These are phyloP conservation scores for Mucor ambiguus DNA, from an alignment of 371 early-diverging fungal species.

Conservation along the genomic window DNA sequence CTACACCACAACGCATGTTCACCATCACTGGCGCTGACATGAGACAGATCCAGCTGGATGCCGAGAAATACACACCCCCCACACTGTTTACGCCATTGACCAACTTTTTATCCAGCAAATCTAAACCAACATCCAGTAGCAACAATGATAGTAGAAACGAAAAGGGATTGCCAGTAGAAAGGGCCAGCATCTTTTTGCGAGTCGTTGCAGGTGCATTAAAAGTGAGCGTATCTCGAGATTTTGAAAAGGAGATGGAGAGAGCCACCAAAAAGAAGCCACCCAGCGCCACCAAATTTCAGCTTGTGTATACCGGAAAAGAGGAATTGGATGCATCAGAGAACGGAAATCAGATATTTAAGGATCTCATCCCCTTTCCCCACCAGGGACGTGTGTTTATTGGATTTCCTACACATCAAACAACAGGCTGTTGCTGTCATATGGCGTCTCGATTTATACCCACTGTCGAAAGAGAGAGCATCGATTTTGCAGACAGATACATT, in stretches of 20 bases:
- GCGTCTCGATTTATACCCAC: conserved; percentile 91
- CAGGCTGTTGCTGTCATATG: conserved; percentile 83
- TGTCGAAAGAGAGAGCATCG: conserved; percentile 88
- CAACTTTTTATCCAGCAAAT: conserved; percentile 27
- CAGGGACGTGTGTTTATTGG: conserved; percentile 92
- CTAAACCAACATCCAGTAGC: conserved; percentile 15
- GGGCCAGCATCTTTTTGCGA: conserved; percentile 70
- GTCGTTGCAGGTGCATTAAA: conserved; percentile 68
- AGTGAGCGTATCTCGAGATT: conserved; percentile 57
- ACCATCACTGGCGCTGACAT: conserved; percentile 61
- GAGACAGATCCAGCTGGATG: conserved; percentile 73
- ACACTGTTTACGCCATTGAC: conserved; percentile 29
- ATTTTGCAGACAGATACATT: conserved; percentile 87
- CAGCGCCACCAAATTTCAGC: conserved; percentile 67
- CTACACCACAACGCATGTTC: conserved; percentile 75
- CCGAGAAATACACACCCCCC: conserved; percentile 56
- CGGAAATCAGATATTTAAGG: conserved; percentile 62
- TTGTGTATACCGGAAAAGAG: conserved; percentile 75
- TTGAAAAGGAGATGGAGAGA: conserved; percentile 83
- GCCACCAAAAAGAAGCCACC: conserved; percentile 92
- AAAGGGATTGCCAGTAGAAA: conserved; percentile 39
- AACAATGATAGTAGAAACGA: conserved; percentile 9
- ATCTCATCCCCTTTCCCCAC: conserved; percentile 71
- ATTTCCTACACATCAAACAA: conserved; percentile 91
- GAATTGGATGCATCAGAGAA: conserved; percentile 77